These are phyloP conservation scores for Alternaria sp. DNA, from an alignment of 2,329 filamentous ascomycete genomes.

Conservation along the genomic window DNA sequence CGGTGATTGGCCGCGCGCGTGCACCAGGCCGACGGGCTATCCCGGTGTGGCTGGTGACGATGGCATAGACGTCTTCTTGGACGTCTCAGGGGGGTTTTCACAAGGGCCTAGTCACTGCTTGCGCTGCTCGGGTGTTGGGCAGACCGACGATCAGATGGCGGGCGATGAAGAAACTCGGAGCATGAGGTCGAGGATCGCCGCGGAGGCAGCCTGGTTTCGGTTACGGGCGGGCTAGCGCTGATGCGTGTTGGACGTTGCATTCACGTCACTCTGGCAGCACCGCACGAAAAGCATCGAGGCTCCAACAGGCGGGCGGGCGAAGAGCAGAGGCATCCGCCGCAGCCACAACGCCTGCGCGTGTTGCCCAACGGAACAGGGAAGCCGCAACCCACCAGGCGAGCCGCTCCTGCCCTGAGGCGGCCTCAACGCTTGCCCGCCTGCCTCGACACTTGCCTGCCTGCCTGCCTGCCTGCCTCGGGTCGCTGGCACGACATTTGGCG, in stretches of 20 bases:
- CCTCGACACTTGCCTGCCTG: background rate
- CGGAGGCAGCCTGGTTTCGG: constrained; percentile 12
- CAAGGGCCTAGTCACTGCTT: background rate
- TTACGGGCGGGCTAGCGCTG: constrained; percentile 9
- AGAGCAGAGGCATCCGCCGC: constrained; percentile 4
- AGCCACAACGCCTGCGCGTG: background rate
- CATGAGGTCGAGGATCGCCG: constrained; percentile 12
- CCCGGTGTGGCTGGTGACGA: background rate
- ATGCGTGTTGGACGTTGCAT: constrained; percentile 4
- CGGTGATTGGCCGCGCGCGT: background rate
- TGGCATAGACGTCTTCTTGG: constrained; percentile 4
- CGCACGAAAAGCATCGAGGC: constrained; percentile 2
- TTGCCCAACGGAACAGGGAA: constrained; percentile 17
- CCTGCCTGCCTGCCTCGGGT: background rate
- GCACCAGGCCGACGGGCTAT: background rate
- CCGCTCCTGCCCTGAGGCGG: constrained; percentile 7
- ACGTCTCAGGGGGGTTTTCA: constrained; percentile 1
- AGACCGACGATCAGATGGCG: background rate
- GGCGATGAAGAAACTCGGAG: background rate
- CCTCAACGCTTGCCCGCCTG: constrained; percentile 5
- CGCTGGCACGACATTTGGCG: background rate
- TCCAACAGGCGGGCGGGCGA: constrained; percentile 2
- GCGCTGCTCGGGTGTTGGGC: background rate
- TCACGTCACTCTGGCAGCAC: constrained; percentile 13
- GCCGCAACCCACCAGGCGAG: constrained; percentile 13